Conservation (phyloP, 768 basidiomycete genomes). For the Auricularia auricula-judae region DNA sequence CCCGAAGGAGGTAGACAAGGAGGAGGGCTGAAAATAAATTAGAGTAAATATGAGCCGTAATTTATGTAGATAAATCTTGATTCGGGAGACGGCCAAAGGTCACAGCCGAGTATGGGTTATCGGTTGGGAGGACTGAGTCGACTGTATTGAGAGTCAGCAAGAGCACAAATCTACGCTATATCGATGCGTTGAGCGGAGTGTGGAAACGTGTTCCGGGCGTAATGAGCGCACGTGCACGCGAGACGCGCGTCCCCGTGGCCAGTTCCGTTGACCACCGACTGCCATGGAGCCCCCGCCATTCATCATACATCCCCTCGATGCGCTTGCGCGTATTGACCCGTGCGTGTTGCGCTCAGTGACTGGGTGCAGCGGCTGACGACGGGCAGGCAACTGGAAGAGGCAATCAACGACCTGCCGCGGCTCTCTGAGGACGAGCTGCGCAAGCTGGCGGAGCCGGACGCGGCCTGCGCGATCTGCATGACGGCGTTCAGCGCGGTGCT, state of each 20-base stretch:
- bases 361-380: background rate
- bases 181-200: background rate
- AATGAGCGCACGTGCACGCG: background rate
- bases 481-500: constrained; percentile 55
- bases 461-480: constrained; percentile 66
- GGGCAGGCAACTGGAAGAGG: constrained; percentile 15
- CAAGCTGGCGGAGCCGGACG: constrained; percentile 42
- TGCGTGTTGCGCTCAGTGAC: background rate
- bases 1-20: no score
- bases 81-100: no score
- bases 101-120: no score
- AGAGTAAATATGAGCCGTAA: no score
- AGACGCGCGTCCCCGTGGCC: background rate
- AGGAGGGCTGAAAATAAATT: no score
- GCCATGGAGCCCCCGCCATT: background rate
- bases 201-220: background rate
- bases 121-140: no score
- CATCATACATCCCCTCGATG: background rate
- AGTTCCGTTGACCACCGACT: background rate
- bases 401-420: constrained; percentile 36
- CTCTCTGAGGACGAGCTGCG: constrained; percentile 40
- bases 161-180: no score
- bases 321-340: background rate
- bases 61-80: no score
- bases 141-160: no score